These are phyloP conservation scores for Whalleya microplaca DNA, from an alignment of 2,329 filamentous ascomycete genomes.

Conservation along the genomic window DNA sequence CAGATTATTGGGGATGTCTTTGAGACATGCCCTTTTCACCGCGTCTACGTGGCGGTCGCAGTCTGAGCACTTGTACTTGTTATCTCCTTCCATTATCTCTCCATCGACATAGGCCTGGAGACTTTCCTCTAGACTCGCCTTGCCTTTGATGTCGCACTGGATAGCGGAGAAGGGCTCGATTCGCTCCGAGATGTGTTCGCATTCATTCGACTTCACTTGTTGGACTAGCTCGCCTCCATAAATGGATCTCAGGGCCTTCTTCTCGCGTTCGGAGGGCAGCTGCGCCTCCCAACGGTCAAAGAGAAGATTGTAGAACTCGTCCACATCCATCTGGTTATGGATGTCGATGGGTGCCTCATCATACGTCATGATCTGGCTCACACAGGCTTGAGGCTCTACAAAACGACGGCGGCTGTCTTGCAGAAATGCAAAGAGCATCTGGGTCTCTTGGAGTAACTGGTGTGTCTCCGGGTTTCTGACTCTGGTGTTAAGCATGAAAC, in stretches of 20 bases:
- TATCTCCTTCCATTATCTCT: constrained; percentile 97
- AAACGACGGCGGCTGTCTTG: constrained; percentile 78
- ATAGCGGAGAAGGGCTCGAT: constrained; percentile 92
- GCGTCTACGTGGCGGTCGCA: constrained; percentile 91
- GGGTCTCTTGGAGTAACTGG: constrained; percentile 74
- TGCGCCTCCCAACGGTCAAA: constrained; percentile 91
- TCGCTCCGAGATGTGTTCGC: constrained; percentile 87
- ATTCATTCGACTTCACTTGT: constrained; percentile 94
- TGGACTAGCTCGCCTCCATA: constrained; percentile 92
- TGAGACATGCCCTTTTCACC: constrained; percentile 90
- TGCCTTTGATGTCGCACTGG: constrained; percentile 95
- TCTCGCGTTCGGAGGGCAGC: constrained; percentile 68
- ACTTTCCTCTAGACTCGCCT: constrained; percentile 80
- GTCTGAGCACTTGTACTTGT: constrained; percentile 95
- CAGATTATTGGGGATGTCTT: constrained; percentile 89
- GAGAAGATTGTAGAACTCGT: constrained; percentile 94
- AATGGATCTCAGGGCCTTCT: constrained; percentile 75
- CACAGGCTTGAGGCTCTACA: constrained; percentile 73
- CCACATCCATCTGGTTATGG: constrained; percentile 93
- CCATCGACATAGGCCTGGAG: constrained; percentile 94
- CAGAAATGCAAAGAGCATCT: constrained; percentile 81
- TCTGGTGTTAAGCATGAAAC: constrained; percentile 74
- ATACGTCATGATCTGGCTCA: constrained; percentile 78
- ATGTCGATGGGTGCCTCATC: constrained; percentile 85
- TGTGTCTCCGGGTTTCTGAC: constrained; percentile 63